Conservation (phyloP, 768 basidiomycete genomes). For the Strobilomyces echinocephalus region DNA sequence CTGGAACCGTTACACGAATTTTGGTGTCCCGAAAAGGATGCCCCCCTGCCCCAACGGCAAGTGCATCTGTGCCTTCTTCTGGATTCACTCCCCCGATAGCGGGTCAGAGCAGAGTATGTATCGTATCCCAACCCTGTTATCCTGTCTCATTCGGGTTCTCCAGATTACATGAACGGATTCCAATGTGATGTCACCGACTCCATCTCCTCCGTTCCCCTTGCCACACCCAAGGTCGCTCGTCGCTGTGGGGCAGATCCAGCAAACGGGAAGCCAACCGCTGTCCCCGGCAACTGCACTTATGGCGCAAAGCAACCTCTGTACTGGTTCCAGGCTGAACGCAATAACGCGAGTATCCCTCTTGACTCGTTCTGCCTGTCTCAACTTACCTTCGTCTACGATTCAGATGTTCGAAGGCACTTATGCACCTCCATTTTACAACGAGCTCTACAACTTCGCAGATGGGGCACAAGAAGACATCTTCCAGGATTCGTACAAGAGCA, state of each 20-base stretch:
- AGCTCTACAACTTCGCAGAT: slow-evolving; percentile 65
- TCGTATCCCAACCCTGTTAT: not conserved
- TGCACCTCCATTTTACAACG: slow-evolving; percentile 63
- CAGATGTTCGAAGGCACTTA: slow-evolving; percentile 64
- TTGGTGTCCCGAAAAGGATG: slow-evolving; percentile 62
- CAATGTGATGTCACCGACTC: slow-evolving; percentile 56
- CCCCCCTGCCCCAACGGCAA: slow-evolving; percentile 61
- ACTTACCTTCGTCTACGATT: not conserved
- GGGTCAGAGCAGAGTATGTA: slow-evolving; percentile 60
- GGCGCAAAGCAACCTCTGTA: slow-evolving; percentile 69
- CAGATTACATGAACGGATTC: slow-evolving; percentile 75
- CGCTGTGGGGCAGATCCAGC: slow-evolving; percentile 59
- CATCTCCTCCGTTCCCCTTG: slow-evolving; percentile 48
- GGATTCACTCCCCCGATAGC: slow-evolving; percentile 60
- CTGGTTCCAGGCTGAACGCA: slow-evolving; percentile 60
- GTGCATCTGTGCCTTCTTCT: slow-evolving; percentile 70
- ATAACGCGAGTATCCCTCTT: slow-evolving; percentile 44
- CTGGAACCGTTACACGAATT: slow-evolving; percentile 65
- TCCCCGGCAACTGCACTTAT: slow-evolving; percentile 64
- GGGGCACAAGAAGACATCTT: slow-evolving; percentile 76
- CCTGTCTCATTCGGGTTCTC: not conserved
- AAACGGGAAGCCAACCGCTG: slow-evolving; percentile 40
- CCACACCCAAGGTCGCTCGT: slow-evolving; percentile 53
- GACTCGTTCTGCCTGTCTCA: not conserved
- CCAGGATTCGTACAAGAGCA: slow-evolving; percentile 45